Percentiles rank a stretch among this genome's conserved stretches.
These are phyloP conservation scores for Begonia fuchsioides DNA, from an alignment of 306 rosid genomes.

Conservation along the genomic window DNA sequence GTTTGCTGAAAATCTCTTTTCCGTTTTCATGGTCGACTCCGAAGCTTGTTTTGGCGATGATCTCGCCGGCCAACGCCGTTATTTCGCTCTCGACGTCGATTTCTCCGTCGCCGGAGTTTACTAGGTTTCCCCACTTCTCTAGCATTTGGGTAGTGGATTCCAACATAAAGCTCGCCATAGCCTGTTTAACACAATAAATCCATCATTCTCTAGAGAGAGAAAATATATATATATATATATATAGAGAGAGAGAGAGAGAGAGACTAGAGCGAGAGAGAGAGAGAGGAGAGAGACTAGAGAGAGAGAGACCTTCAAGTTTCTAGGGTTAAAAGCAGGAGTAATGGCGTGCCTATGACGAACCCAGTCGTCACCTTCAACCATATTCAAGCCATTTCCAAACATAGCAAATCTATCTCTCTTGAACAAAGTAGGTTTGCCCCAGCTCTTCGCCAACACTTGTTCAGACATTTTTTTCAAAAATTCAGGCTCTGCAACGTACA, in stretches of 20 bases:
- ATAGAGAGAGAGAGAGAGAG: too few relatives aligned
- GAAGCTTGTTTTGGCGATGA: constrained; percentile 69
- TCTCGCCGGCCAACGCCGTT: constrained; percentile 47
- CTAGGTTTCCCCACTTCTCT: constrained; percentile 36
- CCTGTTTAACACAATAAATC: constrained; percentile 21
- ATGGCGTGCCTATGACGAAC: constrained; percentile 52
- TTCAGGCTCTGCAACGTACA: constrained; percentile 59
- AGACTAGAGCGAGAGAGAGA: not conserved
- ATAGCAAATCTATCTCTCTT: constrained; percentile 47
- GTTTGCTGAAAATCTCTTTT: constrained; percentile 26
- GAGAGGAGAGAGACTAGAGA: too few relatives aligned
- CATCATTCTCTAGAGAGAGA: too few relatives aligned
- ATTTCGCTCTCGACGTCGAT: constrained; percentile 53
- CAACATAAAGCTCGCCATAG: constrained; percentile 43
- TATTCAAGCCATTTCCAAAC: constrained; percentile 68
- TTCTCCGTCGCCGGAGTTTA: constrained; percentile 29
- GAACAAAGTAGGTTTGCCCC: constrained; percentile 79
- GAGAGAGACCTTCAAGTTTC: constrained; percentile 41
- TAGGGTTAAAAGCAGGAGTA: constrained; percentile 57
- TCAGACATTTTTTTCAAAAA: constrained; percentile 45
- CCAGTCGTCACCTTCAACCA: constrained; percentile 75
- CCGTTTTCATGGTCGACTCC: constrained; percentile 40
- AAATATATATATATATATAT: too few relatives aligned
- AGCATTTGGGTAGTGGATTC: constrained; percentile 56
- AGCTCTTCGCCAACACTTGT: constrained; percentile 40